phyloP scores from a whole-genome alignment of 2,329 filamentous ascomycete species.

The Diaporthe sp. region DNA sequence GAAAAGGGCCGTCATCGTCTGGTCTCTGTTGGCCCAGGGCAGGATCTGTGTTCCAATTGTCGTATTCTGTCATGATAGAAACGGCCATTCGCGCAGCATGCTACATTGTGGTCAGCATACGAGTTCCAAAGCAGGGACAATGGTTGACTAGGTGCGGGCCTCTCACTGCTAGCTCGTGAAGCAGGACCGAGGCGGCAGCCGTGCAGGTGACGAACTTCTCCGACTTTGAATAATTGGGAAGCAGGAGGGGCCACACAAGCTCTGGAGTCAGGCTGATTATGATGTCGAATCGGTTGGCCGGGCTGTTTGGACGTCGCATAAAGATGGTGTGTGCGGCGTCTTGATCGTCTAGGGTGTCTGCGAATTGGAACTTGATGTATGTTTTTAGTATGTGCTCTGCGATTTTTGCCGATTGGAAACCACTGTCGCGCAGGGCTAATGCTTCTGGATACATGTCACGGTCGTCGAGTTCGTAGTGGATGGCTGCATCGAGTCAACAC shows the following conservation, averaged over 20 bases:
- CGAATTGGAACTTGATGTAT: not conserved
- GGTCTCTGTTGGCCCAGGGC: not conserved
- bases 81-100: not conserved
- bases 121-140: not conserved
- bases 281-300: not conserved
- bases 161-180: slow-evolving; percentile 20
- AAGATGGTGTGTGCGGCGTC: not conserved
- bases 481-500: not conserved
- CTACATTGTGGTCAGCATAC: not conserved
- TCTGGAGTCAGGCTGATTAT: not conserved
- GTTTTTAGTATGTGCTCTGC: not conserved
- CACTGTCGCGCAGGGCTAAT: not conserved
- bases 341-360: not conserved
- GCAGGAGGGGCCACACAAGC: not conserved
- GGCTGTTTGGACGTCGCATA: not conserved
- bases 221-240: not conserved
- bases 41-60: not conserved
- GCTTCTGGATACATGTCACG: slow-evolving; percentile 10
- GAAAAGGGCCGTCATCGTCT: not conserved
- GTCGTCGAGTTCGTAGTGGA: slow-evolving; percentile 16
- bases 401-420: not conserved
- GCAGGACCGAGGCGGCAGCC: not conserved
- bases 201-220: slow-evolving; percentile 1
- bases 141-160: not conserved
- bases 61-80: not conserved